phyloP scores from a whole-genome alignment of 306 rosid genomes.

The Casuarina cunninghamiana region DNA sequence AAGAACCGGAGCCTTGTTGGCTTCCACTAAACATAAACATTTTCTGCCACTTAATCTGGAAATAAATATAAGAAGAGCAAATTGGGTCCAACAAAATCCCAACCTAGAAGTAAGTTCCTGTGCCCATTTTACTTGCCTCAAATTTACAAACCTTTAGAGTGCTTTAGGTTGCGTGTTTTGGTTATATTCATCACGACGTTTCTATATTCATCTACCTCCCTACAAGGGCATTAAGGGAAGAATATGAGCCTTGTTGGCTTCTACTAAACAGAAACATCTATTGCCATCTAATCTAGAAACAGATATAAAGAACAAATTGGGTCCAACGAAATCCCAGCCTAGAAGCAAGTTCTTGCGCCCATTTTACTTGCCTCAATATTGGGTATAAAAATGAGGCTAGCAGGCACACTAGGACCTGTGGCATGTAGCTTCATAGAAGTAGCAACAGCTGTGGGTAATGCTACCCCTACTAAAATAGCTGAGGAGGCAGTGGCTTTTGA shows the following conservation, averaged over 20 bases:
- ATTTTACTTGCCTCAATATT: constrained; percentile 79
- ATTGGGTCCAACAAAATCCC: constrained; percentile 98
- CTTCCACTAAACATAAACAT: constrained; percentile 62
- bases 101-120: constrained; percentile 88
- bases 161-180: constrained; percentile 80
- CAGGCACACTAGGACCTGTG: constrained; percentile 33
- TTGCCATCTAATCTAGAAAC: constrained; percentile 72
- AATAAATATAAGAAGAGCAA: constrained; percentile 84
- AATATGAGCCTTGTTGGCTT: constrained; percentile 87
- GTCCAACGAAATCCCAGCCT: constrained; percentile 95
- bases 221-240: constrained; percentile 95
- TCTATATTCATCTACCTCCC: constrained; percentile 95
- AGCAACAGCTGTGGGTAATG: constrained; percentile 35
- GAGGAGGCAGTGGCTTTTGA: constrained; percentile 24
- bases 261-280: constrained; percentile 61
- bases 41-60: constrained; percentile 68
- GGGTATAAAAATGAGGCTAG: constrained; percentile 44
- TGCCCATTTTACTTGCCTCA: constrained; percentile 90
- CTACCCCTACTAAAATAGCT: constrained; percentile 35
- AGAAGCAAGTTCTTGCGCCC: constrained; percentile 92
- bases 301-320: constrained; percentile 87
- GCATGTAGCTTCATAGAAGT: constrained; percentile 1
- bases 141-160: constrained; percentile 74
- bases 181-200: constrained; percentile 61
- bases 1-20: constrained; percentile 91